Evolutionary conservation across 306 rosid genomes (phyloP).

Genomic region (Dryas octopetala): DNA sequence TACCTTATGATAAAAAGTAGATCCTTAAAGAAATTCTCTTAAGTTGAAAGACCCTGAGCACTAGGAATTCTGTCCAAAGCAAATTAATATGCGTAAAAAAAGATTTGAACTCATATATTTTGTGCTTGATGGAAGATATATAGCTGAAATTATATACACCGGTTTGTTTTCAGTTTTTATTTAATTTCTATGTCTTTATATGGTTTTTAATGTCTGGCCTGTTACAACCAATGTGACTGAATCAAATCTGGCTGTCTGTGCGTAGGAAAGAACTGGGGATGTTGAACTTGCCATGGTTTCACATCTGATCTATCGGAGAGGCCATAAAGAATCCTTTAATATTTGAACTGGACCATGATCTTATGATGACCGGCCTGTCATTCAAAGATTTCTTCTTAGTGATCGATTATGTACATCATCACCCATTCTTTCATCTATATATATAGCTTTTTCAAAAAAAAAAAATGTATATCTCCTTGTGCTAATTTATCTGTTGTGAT

Average conservation of each 20-base stretch:
- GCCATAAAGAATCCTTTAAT: neutral
- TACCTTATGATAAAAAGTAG: conserved; percentile 91
- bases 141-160: neutral
- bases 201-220: too few species aligned
- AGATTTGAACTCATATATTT: conserved; percentile 8
- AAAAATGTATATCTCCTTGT: neutral
- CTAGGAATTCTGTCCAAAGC: conserved; percentile 92
- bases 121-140: conserved; percentile 3
- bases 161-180: too few species aligned
- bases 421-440: neutral
- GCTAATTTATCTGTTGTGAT: conserved; percentile 24
- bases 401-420: conserved; percentile 47
- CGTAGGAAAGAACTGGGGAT: neutral
- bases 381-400: conserved; percentile 98
- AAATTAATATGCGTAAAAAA: conserved; percentile 6
- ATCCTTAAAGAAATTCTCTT: conserved; percentile 95
- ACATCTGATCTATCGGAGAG: too few species aligned
- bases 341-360: neutral
- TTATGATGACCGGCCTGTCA: conserved; percentile 69
- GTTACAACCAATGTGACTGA: neutral
- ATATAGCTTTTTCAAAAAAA: too few species aligned
- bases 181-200: too few species aligned
- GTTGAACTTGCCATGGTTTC: neutral
- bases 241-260: neutral
- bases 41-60: conserved; percentile 95